Percentiles rank a stretch among this genome's conserved stretches.
These are phyloP conservation scores for Westerdykella sp. DNA, from an alignment of 2,329 filamentous ascomycete genomes.

Conservation along the genomic window DNA sequence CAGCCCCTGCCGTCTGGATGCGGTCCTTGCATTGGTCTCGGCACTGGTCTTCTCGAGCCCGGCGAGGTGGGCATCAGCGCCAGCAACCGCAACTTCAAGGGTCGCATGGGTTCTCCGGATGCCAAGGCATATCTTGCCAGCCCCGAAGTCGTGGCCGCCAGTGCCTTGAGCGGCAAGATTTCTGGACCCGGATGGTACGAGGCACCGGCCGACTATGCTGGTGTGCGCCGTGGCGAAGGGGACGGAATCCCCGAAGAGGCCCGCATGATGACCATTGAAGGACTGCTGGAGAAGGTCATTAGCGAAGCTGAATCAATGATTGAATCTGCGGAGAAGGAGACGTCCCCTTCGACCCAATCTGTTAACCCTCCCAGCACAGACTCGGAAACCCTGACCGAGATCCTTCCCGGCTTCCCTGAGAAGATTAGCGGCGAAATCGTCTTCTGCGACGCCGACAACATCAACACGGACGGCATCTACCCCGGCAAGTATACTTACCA, in stretches of 20 bases:
- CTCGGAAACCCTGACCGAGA: conserved; percentile 52
- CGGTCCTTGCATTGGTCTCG: conserved; percentile 80
- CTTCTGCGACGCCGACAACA: conserved; percentile 78
- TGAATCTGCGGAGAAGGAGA: conserved; percentile 36
- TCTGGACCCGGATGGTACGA: conserved; percentile 73
- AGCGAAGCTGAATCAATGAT: conserved; percentile 61
- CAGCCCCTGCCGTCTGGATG: conserved; percentile 65
- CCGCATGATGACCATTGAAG: conserved; percentile 59
- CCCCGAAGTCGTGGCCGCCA: conserved; percentile 88
- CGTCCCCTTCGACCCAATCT: conserved; percentile 28
- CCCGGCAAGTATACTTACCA: conserved; percentile 90
- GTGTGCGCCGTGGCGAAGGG: conserved; percentile 66
- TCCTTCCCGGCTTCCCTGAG: conserved; percentile 81
- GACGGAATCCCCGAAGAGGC: conserved; percentile 60
- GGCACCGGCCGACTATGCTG: conserved; percentile 59
- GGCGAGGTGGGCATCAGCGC: conserved; percentile 84
- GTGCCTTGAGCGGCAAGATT: conserved; percentile 68
- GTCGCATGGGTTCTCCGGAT: conserved; percentile 74
- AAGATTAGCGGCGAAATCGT: conserved; percentile 79
- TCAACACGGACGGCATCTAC: conserved; percentile 92
- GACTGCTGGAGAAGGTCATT: conserved; percentile 66
- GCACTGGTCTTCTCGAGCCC: conserved; percentile 68
- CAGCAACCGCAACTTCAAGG: conserved; percentile 85
- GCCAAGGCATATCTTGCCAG: conserved; percentile 82
- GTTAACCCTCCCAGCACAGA: conserved; percentile 29